Conservation (phyloP, 306 rosid genomes). For the Oemleria cerasiformis region DNA sequence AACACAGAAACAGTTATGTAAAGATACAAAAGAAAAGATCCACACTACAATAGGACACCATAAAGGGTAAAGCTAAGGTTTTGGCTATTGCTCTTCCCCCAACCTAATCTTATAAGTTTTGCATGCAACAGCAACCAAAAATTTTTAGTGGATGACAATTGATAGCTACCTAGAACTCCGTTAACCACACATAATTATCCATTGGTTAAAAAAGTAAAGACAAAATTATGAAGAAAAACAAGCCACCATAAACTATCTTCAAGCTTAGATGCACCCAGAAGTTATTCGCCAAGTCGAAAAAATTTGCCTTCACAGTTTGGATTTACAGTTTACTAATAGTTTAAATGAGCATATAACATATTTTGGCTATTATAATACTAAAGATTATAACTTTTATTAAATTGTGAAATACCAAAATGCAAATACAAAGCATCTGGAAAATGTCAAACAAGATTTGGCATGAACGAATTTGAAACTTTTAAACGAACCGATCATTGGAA, state of each 20-base stretch:
- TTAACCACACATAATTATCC: background rate
- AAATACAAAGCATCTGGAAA: background rate
- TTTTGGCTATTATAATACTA: background rate
- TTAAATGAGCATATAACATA: background rate
- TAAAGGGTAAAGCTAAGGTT: background rate
- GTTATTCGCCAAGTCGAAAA: background rate
- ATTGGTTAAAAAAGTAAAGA: no score
- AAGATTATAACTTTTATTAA: background rate
- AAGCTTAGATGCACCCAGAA: background rate
- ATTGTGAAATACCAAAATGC: background rate
- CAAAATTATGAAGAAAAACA: no score
- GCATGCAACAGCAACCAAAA: background rate
- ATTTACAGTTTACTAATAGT: background rate
- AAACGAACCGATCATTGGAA: conserved; percentile 67
- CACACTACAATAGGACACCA: background rate
- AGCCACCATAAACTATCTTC: no score
- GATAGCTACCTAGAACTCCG: background rate
- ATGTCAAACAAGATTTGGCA: background rate
- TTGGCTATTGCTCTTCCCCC: background rate
- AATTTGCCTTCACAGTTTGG: background rate
- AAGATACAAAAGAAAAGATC: background rate
- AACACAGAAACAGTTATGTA: no score
- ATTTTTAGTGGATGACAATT: background rate
- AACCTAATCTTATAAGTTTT: background rate
- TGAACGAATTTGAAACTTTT: background rate